A percentile compares a stretch with the other conserved stretches of the same genome.
These are phyloP conservation scores for Graphilbum fragrans DNA, from an alignment of 2,329 filamentous ascomycete species.

Conservation along the genomic window DNA sequence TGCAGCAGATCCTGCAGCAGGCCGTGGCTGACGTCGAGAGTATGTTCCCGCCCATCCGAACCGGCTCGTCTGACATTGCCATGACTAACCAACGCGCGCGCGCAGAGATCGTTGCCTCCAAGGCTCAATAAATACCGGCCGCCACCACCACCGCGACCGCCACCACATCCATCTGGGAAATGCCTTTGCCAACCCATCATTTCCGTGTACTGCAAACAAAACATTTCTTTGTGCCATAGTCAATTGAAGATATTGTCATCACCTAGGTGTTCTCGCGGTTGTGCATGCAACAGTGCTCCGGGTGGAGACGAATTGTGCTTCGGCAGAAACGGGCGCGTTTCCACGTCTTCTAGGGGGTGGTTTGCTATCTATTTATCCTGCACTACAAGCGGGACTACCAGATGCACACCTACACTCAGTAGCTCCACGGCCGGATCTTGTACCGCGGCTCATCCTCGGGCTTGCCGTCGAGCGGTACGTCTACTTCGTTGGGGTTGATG, in stretches of 20 bases:
- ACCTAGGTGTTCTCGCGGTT: no score
- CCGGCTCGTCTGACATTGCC: no score
- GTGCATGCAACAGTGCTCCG: no score
- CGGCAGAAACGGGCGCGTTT: no score
- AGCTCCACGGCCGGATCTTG: conserved; percentile 22
- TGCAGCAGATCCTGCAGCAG: conserved; percentile 97
- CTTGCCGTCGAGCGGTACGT: conserved; percentile 20
- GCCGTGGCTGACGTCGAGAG: conserved; percentile 93
- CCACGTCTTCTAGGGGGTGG: no score
- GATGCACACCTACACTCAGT: no score
- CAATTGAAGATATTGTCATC: conserved; percentile 9
- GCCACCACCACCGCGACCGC: no score
- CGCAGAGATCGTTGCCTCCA: conserved; percentile 49
- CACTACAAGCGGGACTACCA: no score
- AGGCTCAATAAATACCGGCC: conserved; percentile 44
- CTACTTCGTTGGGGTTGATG: conserved; percentile 23
- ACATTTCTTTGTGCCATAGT: conserved; percentile 12
- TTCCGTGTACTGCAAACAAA: conserved; percentile 8
- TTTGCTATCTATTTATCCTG: no score
- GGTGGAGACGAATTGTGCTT: no score
- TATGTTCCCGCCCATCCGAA: conserved; percentile 27
- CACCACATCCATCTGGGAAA: conserved; percentile 21
- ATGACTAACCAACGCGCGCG: neutral
- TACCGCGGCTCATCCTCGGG: conserved; percentile 24
- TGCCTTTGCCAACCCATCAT: neutral